Conservation (phyloP, 164 flowering plant genomes). For the Paratinospora sagittata region DNA sequence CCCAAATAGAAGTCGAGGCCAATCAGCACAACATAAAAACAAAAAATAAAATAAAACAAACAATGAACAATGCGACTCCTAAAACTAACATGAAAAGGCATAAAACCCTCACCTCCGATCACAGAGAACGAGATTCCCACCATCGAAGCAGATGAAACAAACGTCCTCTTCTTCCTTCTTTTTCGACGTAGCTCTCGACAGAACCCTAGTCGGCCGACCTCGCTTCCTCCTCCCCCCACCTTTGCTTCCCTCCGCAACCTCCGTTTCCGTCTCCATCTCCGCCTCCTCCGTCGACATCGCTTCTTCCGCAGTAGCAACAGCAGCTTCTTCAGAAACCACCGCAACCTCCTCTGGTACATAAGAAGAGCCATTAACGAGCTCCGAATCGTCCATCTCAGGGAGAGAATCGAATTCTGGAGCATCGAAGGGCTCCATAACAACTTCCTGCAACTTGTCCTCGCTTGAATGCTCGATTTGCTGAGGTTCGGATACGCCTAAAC, state of each 20-base stretch:
- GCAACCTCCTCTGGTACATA: conserved; percentile 9
- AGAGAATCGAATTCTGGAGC: conserved; percentile 19
- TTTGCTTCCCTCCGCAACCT: conserved; percentile 13
- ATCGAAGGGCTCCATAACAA: conserved; percentile 9
- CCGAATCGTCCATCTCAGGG: conserved; percentile 26
- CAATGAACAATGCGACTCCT: background rate
- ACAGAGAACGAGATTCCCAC: conserved; percentile 91
- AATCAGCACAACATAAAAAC: background rate
- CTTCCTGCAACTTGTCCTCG: background rate
- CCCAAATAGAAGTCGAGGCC: conserved; percentile 3
- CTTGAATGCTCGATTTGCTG: background rate
- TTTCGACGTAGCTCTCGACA: conserved; percentile 19
- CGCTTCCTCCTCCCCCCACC: conserved; percentile 47
- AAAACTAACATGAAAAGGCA: background rate
- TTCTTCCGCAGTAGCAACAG: conserved; percentile 3
- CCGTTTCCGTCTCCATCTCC: conserved; percentile 16
- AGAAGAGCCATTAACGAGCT: conserved; percentile 28
- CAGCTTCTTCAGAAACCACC: background rate
- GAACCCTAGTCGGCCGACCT: conserved; percentile 53
- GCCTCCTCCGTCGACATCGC: background rate
- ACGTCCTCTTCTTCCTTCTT: conserved; percentile 72
- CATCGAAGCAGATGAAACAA: conserved; percentile 93
- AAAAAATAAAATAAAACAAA: background rate
- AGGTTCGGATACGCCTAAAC: conserved; percentile 6
- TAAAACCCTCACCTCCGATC: conserved; percentile 64